Evolutionary conservation across 2,329 filamentous ascomycete species (phyloP), one percentile per base, ranked within the genome.

Genomic region (Alternaria incomplexa): DNA sequence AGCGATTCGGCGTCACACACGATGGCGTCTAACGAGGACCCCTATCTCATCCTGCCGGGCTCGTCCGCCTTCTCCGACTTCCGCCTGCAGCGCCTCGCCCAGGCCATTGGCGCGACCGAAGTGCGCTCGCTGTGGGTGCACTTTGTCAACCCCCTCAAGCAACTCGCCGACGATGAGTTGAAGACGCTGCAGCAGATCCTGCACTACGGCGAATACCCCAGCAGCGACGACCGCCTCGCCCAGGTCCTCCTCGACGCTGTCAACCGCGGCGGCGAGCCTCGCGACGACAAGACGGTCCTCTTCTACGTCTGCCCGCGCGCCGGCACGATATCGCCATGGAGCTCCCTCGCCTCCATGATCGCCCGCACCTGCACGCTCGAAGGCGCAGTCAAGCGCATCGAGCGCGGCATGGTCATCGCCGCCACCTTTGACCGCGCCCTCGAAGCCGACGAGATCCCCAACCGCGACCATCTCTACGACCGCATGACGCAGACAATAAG

Each of bases 321-420:
- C 17, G 89, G 89, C 73, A 94, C 89, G 2, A 90, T 97, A 70
- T 97, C 94, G 44, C 96, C 96, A 77, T 99, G 96, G 96, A 97
- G 93, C 81, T 97, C 94, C 60, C 94, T 97, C 81, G 95, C 94
- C 26, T 97, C 95, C 50, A 95, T 90, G 78, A 97, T 98, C 79
- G 91, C 95, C 57, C 90, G 96, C 69, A 95, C 97, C 30, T 98
- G 95, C 78, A 94, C 92, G 25, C 84, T 98, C 63, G 88, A 89
- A 71, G 83, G 86, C 45, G 86, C 91, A 28, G 87, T 90, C 51
- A 85, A 90, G 76, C 90, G 95, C 61, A 92, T 98, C 70, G 96
- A 99, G 83, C 89, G 93, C 71, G 96, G 94, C 56, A 88, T 96
- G 73, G 87, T 91, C 72, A 86, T 98, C 65, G 90, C 89, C 71